Evolutionary conservation across 441 rosid genomes (phyloP).

Genomic region (Populus hybrid): DNA sequence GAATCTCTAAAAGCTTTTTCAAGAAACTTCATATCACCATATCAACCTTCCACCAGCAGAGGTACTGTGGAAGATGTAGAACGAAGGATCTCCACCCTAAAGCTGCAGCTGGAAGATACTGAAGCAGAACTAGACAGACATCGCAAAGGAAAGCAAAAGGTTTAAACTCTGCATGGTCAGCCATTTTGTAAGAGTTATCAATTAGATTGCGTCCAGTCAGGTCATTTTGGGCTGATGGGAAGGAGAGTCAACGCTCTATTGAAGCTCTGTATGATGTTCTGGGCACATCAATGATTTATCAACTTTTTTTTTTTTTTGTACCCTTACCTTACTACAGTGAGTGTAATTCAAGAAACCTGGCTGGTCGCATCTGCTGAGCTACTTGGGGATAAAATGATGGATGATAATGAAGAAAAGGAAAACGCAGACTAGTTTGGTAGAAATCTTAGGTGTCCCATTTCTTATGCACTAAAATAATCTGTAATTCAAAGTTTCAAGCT

Average conservation of each 20-base stretch:
- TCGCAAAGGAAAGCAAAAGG: constrained; percentile 58
- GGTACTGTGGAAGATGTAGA: constrained; percentile 57
- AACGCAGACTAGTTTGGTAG: not conserved
- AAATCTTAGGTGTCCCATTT: too few species aligned
- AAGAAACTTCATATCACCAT: constrained; percentile 51
- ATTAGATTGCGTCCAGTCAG: constrained; percentile 13
- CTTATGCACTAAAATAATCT: too few species aligned
- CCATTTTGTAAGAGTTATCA: not conserved
- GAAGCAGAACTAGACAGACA: constrained; percentile 70
- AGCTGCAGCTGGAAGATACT: constrained; percentile 51
- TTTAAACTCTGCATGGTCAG: constrained; percentile 16
- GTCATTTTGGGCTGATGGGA: not conserved
- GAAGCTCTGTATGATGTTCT: constrained; percentile 9
- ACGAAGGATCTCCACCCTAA: constrained; percentile 48
- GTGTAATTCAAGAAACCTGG: not conserved
- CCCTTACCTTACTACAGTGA: constrained; percentile 1
- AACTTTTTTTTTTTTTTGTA: not conserved
- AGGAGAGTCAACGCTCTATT: constrained; percentile 3
- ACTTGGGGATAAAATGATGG: too few species aligned
- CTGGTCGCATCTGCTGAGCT: too few species aligned
- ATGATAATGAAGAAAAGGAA: too few species aligned
- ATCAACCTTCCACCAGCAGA: constrained; percentile 43
- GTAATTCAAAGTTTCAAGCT: too few species aligned
- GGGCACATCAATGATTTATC: constrained; percentile 18
- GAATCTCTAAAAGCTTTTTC: constrained; percentile 90